Conservation (phyloP, 1,284 basidiomycete genomes). For the Fomitopsis schrenkii region DNA sequence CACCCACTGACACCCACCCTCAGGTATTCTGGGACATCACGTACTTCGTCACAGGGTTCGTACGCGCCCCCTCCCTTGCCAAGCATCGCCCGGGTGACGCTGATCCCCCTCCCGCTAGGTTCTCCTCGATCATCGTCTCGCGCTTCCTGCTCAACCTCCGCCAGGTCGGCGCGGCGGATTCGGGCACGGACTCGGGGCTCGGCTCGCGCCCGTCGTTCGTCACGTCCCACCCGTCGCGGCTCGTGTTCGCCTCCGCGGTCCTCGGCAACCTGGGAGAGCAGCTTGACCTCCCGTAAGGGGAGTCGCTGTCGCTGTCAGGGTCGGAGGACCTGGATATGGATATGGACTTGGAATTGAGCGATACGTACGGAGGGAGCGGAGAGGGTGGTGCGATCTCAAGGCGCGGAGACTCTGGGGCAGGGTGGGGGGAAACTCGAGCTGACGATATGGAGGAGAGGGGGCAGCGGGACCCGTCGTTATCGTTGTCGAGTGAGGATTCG, state of each 20-base stretch:
- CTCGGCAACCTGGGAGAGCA: not conserved
- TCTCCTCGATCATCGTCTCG: slow-evolving; percentile 8
- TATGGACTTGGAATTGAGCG: too few relatives aligned
- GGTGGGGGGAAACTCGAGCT: too few relatives aligned
- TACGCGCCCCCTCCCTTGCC: not conserved
- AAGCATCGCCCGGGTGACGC: not conserved
- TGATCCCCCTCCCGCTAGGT: not conserved
- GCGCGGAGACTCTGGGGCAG: too few relatives aligned
- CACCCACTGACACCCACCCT: not conserved
- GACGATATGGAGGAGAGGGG: too few relatives aligned
- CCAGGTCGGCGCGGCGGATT: not conserved
- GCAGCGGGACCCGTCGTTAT: too few relatives aligned
- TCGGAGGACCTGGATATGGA: too few relatives aligned
- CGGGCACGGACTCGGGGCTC: not conserved
- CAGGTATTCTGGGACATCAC: slow-evolving; percentile 8
- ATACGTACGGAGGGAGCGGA: too few relatives aligned
- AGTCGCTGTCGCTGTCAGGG: too few relatives aligned
- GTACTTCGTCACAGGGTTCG: not conserved
- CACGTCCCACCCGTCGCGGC: not conserved
- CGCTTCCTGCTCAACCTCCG: slow-evolving; percentile 12
- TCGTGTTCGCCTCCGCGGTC: not conserved
- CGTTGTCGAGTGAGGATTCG: too few relatives aligned
- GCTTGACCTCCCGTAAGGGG: not conserved
- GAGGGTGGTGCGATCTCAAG: too few relatives aligned
- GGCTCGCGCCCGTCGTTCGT: slow-evolving; percentile 1